A percentile compares a stretch with the other conserved stretches of the same genome.
Conservation (phyloP, 1,139 yeast species). For the Insectozyma bohioensis region DNA sequence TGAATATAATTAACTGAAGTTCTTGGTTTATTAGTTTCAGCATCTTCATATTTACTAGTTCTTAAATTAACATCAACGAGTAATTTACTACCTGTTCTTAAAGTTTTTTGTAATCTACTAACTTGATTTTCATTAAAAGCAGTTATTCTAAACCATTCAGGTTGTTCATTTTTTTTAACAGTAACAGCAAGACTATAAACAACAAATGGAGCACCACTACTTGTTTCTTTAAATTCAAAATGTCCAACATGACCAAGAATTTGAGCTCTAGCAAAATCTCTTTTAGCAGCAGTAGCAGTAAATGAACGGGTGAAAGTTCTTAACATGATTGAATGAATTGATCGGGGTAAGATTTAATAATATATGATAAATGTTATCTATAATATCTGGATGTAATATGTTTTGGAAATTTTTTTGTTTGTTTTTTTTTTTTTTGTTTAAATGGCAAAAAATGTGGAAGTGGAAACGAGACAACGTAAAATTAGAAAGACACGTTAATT, state of each 20-base stretch:
- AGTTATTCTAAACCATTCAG: slow-evolving; percentile 45
- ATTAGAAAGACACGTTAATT: too few relatives aligned
- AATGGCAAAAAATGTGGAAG: too few relatives aligned
- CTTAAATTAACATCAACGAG: slow-evolving; percentile 44
- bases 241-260: slow-evolving; percentile 45
- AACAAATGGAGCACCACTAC: slow-evolving; percentile 38
- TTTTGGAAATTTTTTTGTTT: slow-evolving; percentile 5
- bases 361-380: neutral
- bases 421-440: slow-evolving; percentile 1
- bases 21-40: slow-evolving; percentile 20
- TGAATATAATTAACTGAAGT: slow-evolving; percentile 36
- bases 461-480: too few relatives aligned
- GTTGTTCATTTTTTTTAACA: slow-evolving; percentile 30
- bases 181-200: slow-evolving; percentile 47
- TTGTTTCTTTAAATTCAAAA: slow-evolving; percentile 38
- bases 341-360: neutral
- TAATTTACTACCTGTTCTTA: slow-evolving; percentile 44
- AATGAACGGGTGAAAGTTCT: slow-evolving; percentile 35
- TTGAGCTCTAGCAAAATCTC: slow-evolving; percentile 43
- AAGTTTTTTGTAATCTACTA: slow-evolving; percentile 35
- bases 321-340: slow-evolving; percentile 20
- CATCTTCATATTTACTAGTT: slow-evolving; percentile 35
- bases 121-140: slow-evolving; percentile 41
- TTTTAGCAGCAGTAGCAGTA: slow-evolving; percentile 30
- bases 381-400: slow-evolving; percentile 2